These are phyloP conservation scores for Alternaria gaisen DNA, from an alignment of 2,329 filamentous ascomycete species.

Conservation along the genomic window DNA sequence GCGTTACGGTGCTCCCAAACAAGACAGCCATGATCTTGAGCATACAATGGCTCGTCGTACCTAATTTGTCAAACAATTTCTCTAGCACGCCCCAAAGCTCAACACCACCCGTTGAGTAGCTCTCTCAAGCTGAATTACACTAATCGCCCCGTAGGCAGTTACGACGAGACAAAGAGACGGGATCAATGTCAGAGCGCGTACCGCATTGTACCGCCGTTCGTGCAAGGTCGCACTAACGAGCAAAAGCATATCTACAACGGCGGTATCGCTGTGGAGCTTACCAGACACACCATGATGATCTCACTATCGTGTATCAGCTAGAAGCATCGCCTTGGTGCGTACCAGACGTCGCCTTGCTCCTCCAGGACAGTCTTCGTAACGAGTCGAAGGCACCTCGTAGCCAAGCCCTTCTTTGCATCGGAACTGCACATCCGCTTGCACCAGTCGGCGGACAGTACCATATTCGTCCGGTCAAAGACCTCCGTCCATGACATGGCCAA, in stretches of 20 bases:
- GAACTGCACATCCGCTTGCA: conserved; percentile 13
- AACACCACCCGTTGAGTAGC: neutral
- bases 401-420: conserved; percentile 6
- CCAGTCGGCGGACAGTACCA: conserved; percentile 11
- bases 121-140: neutral
- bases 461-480: conserved; percentile 5
- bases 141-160: neutral
- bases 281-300: neutral
- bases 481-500: neutral
- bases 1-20: neutral
- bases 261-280: neutral
- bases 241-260: neutral
- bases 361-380: neutral
- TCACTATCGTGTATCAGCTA: neutral
- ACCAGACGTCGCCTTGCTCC: conserved; percentile 1
- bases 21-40: neutral
- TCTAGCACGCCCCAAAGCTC: neutral
- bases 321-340: conserved; percentile 3
- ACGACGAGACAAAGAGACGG: neutral
- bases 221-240: neutral
- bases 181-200: neutral
- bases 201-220: neutral
- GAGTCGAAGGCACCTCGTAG: conserved; percentile 11
- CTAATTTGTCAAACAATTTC: neutral
- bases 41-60: neutral